Evolutionary conservation across 176 grass and related monocot genomes (phyloP).

Genomic region (Oryza longistaminata): DNA sequence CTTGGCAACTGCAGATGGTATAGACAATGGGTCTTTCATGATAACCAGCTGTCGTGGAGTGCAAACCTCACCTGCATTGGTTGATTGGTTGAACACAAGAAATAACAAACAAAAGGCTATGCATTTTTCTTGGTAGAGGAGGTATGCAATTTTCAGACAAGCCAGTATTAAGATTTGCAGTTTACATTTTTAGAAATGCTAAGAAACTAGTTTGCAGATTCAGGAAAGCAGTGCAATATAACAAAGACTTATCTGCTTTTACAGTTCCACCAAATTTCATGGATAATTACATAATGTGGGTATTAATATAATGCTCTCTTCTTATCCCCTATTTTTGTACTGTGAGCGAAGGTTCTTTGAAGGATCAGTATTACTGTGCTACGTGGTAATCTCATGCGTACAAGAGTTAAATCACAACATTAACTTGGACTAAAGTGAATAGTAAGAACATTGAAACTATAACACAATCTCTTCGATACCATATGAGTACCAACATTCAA

Average conservation of each 20-base stretch:
- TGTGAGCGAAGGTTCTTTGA: not conserved
- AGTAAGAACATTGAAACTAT: not conserved
- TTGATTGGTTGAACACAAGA: constrained; percentile 35
- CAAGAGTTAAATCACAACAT: not conserved
- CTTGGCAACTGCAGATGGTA: constrained; percentile 63
- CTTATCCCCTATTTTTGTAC: not conserved
- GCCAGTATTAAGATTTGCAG: not conserved
- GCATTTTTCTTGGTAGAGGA: not conserved
- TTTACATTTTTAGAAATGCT: constrained; percentile 18
- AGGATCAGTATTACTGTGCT: not conserved
- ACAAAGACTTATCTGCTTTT: not conserved
- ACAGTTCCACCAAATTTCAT: not conserved
- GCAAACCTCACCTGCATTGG: constrained; percentile 64
- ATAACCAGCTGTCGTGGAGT: constrained; percentile 72
- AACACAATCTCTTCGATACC: not conserved
- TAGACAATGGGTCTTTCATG: constrained; percentile 55
- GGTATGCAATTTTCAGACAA: not conserved
- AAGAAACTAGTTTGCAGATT: not conserved
- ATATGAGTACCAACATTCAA: not conserved
- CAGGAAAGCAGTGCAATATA: not conserved
- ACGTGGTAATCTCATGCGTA: not conserved
- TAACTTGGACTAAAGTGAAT: not conserved
- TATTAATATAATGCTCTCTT: not conserved
- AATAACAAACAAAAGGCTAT: constrained; percentile 11
- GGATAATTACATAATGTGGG: not conserved